Percentiles rank a stretch among this genome's conserved stretches.
These are phyloP conservation scores for Euclidium syriacum DNA, from an alignment of 345 rosid genomes.

Conservation along the genomic window DNA sequence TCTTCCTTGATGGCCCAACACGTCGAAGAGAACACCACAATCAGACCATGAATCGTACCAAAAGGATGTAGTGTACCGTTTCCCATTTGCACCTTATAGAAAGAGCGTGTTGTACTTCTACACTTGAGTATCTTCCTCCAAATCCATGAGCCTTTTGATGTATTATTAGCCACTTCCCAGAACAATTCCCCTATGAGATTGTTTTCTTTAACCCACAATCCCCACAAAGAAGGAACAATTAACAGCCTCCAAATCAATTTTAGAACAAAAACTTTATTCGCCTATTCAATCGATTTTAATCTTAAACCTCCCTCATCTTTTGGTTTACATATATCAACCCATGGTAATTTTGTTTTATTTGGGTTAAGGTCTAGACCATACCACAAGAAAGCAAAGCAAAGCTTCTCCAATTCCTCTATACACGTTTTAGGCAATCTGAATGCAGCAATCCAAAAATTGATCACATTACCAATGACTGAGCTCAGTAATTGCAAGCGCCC, in stretches of 20 bases:
- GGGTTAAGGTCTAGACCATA: background rate
- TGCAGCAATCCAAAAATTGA: background rate
- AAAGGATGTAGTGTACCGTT: no score
- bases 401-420: background rate
- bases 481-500: no score
- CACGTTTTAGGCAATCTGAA: background rate
- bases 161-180: no score
- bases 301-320: background rate
- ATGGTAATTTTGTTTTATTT: background rate
- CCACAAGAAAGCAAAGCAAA: background rate
- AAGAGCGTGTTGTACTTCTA: no score
- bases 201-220: no score
- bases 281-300: background rate
- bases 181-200: no score
- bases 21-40: no score
- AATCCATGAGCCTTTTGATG: no score
- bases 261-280: background rate
- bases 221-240: background rate
- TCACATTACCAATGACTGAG: background rate
- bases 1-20: no score
- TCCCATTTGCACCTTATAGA: no score
- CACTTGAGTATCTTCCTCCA: no score
- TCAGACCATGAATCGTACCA: no score
- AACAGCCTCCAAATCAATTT: background rate
- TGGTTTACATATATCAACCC: background rate